These are phyloP conservation scores for Alternaria sp. DNA, from an alignment of 2,329 filamentous ascomycete species.

Conservation along the genomic window DNA sequence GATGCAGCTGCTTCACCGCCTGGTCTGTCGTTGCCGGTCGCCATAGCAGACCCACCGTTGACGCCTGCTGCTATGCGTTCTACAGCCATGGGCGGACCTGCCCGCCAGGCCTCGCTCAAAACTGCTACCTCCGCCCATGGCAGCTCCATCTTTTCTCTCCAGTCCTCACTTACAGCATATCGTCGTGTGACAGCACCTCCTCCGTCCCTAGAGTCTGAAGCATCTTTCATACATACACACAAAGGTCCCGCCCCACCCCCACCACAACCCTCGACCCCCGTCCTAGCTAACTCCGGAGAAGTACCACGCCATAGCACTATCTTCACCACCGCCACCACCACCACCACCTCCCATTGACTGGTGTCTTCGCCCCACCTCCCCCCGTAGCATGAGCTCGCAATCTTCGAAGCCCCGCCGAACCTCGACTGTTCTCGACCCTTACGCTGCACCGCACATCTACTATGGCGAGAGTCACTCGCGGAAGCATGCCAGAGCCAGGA, in stretches of 20 bases:
- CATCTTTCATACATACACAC: conserved; percentile 18
- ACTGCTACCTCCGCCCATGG: conserved; percentile 7
- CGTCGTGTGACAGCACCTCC: conserved; percentile 24
- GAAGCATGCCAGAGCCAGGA: conserved; percentile 60
- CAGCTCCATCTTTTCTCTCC: conserved; percentile 8
- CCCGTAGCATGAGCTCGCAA: conserved; percentile 55
- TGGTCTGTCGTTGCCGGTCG: conserved; percentile 16
- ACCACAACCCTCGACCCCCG: conserved; percentile 8
- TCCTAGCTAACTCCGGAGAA: conserved; percentile 19
- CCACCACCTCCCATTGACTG: conserved; percentile 22
- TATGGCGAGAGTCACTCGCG: conserved; percentile 63
- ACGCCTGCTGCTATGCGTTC: conserved; percentile 17
- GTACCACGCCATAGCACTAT: conserved; percentile 33
- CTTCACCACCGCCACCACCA: conserved; percentile 21
- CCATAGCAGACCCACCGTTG: conserved; percentile 18
- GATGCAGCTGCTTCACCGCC: conserved; percentile 25
- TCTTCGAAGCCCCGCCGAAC: conserved; percentile 48
- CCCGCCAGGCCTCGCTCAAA: conserved; percentile 18
- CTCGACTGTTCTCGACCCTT: conserved; percentile 62
- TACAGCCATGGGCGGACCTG: conserved; percentile 21
- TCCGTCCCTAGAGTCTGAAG: conserved; percentile 17
- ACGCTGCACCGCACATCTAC: conserved; percentile 66
- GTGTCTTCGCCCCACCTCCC: conserved; percentile 29
- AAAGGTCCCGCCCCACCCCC: conserved; percentile 30
- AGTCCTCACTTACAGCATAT: conserved; percentile 17